Conservation (phyloP, 179 eudicot genomes). For the Camellia oleifera region DNA sequence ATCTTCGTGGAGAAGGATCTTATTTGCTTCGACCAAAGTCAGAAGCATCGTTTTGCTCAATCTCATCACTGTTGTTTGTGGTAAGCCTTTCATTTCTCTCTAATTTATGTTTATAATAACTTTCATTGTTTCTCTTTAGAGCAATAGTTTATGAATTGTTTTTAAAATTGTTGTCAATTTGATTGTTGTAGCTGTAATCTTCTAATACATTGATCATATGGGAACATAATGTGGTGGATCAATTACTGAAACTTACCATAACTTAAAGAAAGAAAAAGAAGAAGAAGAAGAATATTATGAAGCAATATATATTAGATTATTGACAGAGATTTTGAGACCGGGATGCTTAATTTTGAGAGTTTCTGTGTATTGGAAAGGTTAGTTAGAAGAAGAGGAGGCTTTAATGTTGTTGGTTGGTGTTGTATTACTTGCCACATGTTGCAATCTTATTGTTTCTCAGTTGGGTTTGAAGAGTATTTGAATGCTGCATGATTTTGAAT, state of each 20-base stretch:
- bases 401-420: not conserved
- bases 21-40: constrained; percentile 52
- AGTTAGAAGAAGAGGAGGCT: not conserved
- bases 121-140: no score
- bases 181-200: not conserved
- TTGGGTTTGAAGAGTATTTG: not conserved
- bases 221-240: not conserved
- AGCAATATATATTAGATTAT: not conserved
- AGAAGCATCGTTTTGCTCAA: constrained; percentile 63
- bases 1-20: constrained; percentile 48
- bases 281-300: not conserved
- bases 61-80: constrained; percentile 48
- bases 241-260: not conserved
- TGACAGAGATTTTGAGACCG: not conserved
- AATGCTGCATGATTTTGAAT: not conserved
- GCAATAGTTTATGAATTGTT: not conserved
- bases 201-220: not conserved
- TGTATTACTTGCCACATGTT: not conserved
- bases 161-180: not conserved
- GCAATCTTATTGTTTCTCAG: not conserved
- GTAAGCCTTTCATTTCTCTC: constrained; percentile 17
- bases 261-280: not conserved
- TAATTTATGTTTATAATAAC: no score
- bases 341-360: not conserved
- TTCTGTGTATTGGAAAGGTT: not conserved